A percentile compares a stretch with the other conserved stretches of the same genome.
phyloP scores from a whole-genome alignment of 129 eudicot genomes.

The Smallanthus sonchifolius region DNA sequence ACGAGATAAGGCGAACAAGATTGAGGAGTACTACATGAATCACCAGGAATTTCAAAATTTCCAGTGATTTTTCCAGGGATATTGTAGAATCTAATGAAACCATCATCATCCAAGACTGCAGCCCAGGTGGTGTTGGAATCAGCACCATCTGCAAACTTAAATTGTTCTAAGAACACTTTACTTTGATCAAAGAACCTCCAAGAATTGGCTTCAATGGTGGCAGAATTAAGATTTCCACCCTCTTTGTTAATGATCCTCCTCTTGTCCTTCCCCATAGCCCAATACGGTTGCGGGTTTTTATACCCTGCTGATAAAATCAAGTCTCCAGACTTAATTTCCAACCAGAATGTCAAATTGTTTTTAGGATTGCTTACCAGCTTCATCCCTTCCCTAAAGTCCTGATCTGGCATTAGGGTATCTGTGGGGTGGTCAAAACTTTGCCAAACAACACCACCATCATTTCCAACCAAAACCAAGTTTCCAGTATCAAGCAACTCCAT shows the following conservation, averaged over 20 bases:
- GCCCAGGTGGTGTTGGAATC: constrained; percentile 53
- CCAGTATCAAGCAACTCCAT: constrained; percentile 48
- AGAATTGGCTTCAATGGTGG: constrained; percentile 50
- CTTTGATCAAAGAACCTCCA: constrained; percentile 73
- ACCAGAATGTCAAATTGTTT: constrained; percentile 54
- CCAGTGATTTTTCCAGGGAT: constrained; percentile 34
- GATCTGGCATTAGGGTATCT: constrained; percentile 62
- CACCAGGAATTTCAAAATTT: constrained; percentile 42
- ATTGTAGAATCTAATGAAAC: constrained; percentile 46
- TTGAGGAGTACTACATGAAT: constrained; percentile 63
- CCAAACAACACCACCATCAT: constrained; percentile 56
- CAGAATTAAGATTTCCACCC: constrained; percentile 42
- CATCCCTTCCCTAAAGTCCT: constrained; percentile 55
- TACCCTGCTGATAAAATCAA: constrained; percentile 63
- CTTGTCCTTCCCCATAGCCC: constrained; percentile 65
- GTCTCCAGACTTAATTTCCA: constrained; percentile 62
- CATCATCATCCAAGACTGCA: constrained; percentile 63
- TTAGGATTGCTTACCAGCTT: constrained; percentile 52
- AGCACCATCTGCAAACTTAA: constrained; percentile 38
- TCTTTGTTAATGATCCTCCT: constrained; percentile 48
- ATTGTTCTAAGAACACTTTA: constrained; percentile 53
- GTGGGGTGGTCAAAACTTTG: constrained; percentile 77
- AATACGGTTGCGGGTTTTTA: constrained; percentile 61
- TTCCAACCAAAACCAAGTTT: constrained; percentile 55
- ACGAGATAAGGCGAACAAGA: constrained; percentile 65